These are phyloP conservation scores for Drechmeria coniospora DNA, from an alignment of 2,329 filamentous ascomycete genomes.

Conservation along the genomic window DNA sequence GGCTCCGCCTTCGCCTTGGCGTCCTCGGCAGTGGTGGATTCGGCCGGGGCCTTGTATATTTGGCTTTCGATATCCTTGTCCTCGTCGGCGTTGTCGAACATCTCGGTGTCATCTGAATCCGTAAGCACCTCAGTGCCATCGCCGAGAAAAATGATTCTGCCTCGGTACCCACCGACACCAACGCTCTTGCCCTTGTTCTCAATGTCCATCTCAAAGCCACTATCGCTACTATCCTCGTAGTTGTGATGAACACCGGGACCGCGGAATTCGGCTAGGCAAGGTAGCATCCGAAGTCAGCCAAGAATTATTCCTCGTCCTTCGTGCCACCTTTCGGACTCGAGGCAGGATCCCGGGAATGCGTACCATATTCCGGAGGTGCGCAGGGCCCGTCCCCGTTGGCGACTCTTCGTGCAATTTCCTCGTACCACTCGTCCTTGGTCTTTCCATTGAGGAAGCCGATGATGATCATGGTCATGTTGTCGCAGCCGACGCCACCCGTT, in stretches of 20 bases:
- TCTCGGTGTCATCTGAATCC: slow-evolving; percentile 77
- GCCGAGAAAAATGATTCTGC: slow-evolving; percentile 85
- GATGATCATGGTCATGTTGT: slow-evolving; percentile 98
- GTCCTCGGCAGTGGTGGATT: slow-evolving; percentile 5
- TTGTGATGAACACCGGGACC: slow-evolving; percentile 70
- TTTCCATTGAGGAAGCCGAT: slow-evolving; percentile 80
- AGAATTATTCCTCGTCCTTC: too few species aligned
- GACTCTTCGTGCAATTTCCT: slow-evolving; percentile 84
- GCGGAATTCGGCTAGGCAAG: slow-evolving; percentile 58
- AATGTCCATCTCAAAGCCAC: slow-evolving; percentile 61
- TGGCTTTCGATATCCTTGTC: slow-evolving; percentile 78
- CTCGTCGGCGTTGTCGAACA: slow-evolving; percentile 79
- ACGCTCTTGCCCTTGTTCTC: slow-evolving; percentile 49
- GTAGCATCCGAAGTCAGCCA: slow-evolving; percentile 10
- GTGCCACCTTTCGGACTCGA: too few species aligned
- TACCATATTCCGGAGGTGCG: slow-evolving; percentile 98
- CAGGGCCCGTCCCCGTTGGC: slow-evolving; percentile 94
- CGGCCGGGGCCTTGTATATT: slow-evolving; percentile 44
- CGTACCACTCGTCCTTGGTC: slow-evolving; percentile 96
- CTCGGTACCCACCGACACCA: slow-evolving; percentile 55
- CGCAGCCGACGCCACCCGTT: slow-evolving; percentile 91
- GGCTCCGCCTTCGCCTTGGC: slow-evolving; percentile 5
- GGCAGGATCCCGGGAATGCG: too few species aligned
- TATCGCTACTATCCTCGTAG: slow-evolving; percentile 67
- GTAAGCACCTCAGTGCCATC: slow-evolving; percentile 88